These are phyloP conservation scores for Pleomassaria siparia DNA, from an alignment of 2,329 filamentous ascomycete genomes.

Conservation along the genomic window DNA sequence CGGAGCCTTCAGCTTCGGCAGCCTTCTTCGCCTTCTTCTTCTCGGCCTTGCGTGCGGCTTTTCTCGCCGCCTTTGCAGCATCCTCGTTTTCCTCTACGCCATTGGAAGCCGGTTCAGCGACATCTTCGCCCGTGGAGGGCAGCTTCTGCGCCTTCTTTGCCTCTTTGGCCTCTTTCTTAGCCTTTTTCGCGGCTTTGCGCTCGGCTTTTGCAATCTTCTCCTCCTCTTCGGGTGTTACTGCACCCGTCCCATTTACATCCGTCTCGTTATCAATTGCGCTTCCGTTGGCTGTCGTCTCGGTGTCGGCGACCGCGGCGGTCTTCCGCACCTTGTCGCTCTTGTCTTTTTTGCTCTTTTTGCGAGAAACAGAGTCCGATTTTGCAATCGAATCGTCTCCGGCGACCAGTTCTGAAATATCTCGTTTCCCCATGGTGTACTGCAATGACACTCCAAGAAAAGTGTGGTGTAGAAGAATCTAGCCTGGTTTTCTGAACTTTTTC, in stretches of 20 bases:
- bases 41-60: conserved; percentile 41
- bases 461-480: conserved; percentile 6
- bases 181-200: conserved; percentile 46
- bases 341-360: conserved; percentile 44
- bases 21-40: conserved; percentile 39
- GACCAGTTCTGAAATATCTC: conserved; percentile 35
- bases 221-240: conserved; percentile 26
- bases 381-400: conserved; percentile 25
- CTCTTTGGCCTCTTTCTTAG: conserved; percentile 44
- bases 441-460: neutral
- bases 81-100: conserved; percentile 28
- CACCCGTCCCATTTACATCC: conserved; percentile 14
- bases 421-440: conserved; percentile 36
- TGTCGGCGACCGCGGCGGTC: conserved; percentile 16
- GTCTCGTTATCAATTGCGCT: conserved; percentile 22
- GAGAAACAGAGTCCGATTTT: conserved; percentile 24
- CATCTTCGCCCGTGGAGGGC: conserved; percentile 8
- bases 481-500: no score
- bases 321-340: conserved; percentile 34
- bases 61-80: conserved; percentile 35
- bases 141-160: conserved; percentile 29
- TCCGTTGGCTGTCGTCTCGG: conserved; percentile 20
- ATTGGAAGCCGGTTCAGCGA: conserved; percentile 19
- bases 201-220: conserved; percentile 44
- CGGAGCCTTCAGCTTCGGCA: conserved; percentile 30